A percentile compares a stretch with the other conserved stretches of the same genome.
Conservation (phyloP, 768 basidiomycete species). For the Mycena venus region DNA sequence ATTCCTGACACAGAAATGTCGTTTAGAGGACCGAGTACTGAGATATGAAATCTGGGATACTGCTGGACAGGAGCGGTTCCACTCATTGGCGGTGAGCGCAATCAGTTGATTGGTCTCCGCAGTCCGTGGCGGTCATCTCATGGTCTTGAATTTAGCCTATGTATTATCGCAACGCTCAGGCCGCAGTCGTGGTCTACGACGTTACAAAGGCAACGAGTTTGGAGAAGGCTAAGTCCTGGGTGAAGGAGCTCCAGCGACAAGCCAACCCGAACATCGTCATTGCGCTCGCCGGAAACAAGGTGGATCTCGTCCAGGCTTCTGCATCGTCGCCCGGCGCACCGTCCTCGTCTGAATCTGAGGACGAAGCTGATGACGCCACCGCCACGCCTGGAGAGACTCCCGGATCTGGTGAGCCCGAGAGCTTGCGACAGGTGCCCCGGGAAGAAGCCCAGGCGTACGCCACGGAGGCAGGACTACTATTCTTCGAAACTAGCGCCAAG, state of each 20-base stretch:
- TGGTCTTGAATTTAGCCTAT: conserved; percentile 75
- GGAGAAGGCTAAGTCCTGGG: conserved; percentile 99
- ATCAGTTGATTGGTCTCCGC: background rate
- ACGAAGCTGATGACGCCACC: conserved; percentile 94
- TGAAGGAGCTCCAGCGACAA: conserved; percentile 98
- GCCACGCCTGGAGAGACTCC: conserved; percentile 84
- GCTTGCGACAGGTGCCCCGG: conserved; percentile 87
- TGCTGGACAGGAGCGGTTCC: conserved; percentile 96
- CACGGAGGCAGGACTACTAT: conserved; percentile 91
- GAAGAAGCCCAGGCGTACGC: conserved; percentile 99
- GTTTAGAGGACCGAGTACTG: conserved; percentile 92
- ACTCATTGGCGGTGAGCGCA: conserved; percentile 88
- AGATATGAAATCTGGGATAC: conserved; percentile 99
- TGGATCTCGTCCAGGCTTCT: conserved; percentile 86
- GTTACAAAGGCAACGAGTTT: conserved; percentile 95
- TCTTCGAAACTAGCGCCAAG: conserved; percentile 99
- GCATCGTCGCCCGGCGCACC: conserved; percentile 61
- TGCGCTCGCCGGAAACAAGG: conserved; percentile 97
- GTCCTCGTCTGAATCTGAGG: conserved; percentile 79
- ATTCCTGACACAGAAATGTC: conserved; percentile 95
- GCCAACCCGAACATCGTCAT: conserved; percentile 99
- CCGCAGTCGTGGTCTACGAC: conserved; percentile 98
- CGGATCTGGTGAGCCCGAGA: conserved; percentile 73
- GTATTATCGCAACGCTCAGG: conserved; percentile 99
- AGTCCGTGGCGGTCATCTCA: conserved; percentile 13